phyloP scores from a whole-genome alignment of 2,329 filamentous ascomycete genomes.

The Alternaria longipes region DNA sequence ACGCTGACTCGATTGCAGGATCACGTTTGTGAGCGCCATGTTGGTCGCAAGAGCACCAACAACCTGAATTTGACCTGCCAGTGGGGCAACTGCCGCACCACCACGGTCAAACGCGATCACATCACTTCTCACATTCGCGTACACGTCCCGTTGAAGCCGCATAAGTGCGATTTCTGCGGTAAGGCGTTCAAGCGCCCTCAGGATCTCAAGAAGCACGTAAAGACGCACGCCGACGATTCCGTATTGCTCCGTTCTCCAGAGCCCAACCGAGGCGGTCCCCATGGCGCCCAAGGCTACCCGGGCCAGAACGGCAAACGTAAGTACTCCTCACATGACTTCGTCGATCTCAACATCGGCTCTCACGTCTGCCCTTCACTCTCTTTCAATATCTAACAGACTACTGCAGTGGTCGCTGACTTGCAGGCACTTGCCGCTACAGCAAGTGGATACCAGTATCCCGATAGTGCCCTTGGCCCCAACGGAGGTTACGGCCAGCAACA shows the following conservation, averaged over 20 bases:
- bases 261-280: constrained; percentile 59
- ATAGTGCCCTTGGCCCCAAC: constrained; percentile 49
- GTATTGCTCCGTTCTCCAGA: constrained; percentile 74
- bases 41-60: constrained; percentile 98
- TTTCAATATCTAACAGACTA: constrained; percentile 47
- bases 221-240: constrained; percentile 97
- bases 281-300: constrained; percentile 48
- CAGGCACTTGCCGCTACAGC: constrained; percentile 60
- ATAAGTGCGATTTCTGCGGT: constrained; percentile 98
- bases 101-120: constrained; percentile 97
- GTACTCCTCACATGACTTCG: constrained; percentile 25
- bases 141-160: constrained; percentile 97
- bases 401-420: constrained; percentile 57
- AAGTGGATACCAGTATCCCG: constrained; percentile 59
- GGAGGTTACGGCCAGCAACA: constrained; percentile 60
- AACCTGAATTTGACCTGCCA: constrained; percentile 97
- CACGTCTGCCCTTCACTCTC: constrained; percentile 19
- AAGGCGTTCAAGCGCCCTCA: constrained; percentile 99
- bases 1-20: constrained; percentile 66
- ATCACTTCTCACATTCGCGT: constrained; percentile 99
- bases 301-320: constrained; percentile 53
- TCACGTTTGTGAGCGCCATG: constrained; percentile 97
- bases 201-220: constrained; percentile 99
- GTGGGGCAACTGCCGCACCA: constrained; percentile 95
- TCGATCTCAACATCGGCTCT: neutral